Base-by-base conservation (phyloP, 495 filamentous ascomycete genomes). In the Penicillium taxi region DNA sequence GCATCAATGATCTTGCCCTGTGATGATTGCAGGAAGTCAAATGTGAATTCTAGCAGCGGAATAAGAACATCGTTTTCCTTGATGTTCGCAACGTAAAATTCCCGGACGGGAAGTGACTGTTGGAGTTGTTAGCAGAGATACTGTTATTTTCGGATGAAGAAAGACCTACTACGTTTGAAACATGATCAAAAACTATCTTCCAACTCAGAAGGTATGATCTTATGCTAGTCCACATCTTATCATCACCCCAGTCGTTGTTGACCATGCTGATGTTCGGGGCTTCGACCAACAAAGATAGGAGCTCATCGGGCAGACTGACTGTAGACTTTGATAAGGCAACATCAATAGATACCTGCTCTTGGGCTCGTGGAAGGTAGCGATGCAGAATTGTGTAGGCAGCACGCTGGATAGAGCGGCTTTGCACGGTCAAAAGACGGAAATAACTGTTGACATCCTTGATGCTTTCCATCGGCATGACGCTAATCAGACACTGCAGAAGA, bases 141-240 rank as follows among this genome's bases (percentile, higher is more conserved):
- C n/a, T 22, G 4, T 12, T 3, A 23, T n/a, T 2, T 12, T 17
- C 7, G 5, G 6, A 32, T 15, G 22, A 12, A 2, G 22, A 9
- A 22, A 38, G 28, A 31, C 73, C 48, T 72, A 78, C 75, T 5
- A 88, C 77, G 27, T 81, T 78, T 32, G 72, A 64, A 53, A 91
- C 91, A 41, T 88, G 82, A 48, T 91, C 87, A 52, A 94, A 96
- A 2, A 94, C 75, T 9, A 96, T 63, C 39, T 86, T 75, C 91
- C 91, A 96, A 26, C 87, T 83, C 18, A 94, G 63, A n/a, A 96
- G 70, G 53, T 95, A 99, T 4, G 80, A 78, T 31, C 84, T 70
- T 47, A 72, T 34, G 42, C 63, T 36, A 5, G 60, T 55, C 67
- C 64, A 69, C 26, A 53, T 55, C 31, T 57, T 61, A 19, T 63